Base-by-base conservation (phyloP, 1,284 basidiomycete genomes). In the Cutaneotrichosporon curvatum region DNA sequence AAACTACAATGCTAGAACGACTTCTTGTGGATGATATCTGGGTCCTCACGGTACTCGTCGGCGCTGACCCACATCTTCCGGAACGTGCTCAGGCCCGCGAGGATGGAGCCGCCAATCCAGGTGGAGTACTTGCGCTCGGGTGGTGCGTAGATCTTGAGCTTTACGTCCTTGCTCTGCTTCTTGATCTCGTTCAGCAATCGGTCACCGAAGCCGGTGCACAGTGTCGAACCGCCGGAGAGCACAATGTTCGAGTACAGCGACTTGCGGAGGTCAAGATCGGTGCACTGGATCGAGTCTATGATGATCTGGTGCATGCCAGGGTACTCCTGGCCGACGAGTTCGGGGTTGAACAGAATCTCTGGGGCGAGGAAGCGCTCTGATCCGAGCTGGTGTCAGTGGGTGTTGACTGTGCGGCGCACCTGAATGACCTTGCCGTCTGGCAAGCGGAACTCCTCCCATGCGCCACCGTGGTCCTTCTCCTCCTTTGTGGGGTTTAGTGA, bases 61-160 rank as follows among this genome's bases (percentile, higher is more conserved):
- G 94, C 92, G 35, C 90, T 95, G 39, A 98, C 89, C 90, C 90
- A 95, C 90, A 95, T 94, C 89, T 95, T 95, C 75, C 92, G 97
- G 77, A 98, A 98, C 18, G 95, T 96, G 59, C 83, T 92, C 50
- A 98, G 73, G 33, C 94, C 92, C 37, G 94, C 94, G 45, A 97
- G 74, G 65, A 95, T 95, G 48, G 87, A 91, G 4, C 94, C 94
- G 43, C 95, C 95, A 61, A 99, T 98, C 95, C 95, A 99, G 20
- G 94, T 98, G 16, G 91, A 92, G 73, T 98, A 99, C 75, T 72
- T 30, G 7, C 95, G 83, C 73, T 99, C 95, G n/a, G 95, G 95
- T 23, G 95, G 95, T 12, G 95, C 95, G 61, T 90, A 96, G 63
- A 99, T 98, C 76, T 96, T 96, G 73, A 99, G 91, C 78, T 97